phyloP scores from a whole-genome alignment of 2,329 filamentous ascomycete genomes.

The Fusarium fujikuroi region DNA sequence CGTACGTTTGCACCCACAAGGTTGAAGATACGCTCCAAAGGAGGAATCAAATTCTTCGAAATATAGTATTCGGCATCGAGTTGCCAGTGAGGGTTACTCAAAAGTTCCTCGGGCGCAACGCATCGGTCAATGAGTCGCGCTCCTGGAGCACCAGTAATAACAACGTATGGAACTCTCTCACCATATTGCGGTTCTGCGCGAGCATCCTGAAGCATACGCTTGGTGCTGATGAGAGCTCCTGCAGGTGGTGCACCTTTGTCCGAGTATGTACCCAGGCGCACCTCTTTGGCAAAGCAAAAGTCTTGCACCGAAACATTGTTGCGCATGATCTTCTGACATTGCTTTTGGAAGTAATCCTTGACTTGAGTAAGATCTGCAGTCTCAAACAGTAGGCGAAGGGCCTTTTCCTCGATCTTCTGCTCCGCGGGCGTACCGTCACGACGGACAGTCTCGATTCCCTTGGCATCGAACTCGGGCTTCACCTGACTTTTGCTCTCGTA shows the following conservation, averaged over 20 bases:
- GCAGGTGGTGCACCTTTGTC: conserved; percentile 83
- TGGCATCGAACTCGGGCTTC: conserved; percentile 93
- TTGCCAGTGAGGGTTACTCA: conserved; percentile 79
- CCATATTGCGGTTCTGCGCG: conserved; percentile 93
- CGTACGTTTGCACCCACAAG: conserved; percentile 92
- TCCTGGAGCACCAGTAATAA: conserved; percentile 87
- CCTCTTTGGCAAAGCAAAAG: conserved; percentile 94
- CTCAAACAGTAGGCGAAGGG: conserved; percentile 87
- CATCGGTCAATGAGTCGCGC: conserved; percentile 89
- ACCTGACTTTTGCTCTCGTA: conserved; percentile 82
- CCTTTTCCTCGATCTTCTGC: conserved; percentile 96
- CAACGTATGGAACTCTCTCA: conserved; percentile 93
- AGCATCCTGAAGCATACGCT: conserved; percentile 86
- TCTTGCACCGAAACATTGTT: conserved; percentile 91
- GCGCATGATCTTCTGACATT: conserved; percentile 92
- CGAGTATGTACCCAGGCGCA: conserved; percentile 85
- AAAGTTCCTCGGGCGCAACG: conserved; percentile 84
- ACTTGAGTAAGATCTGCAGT: conserved; percentile 89
- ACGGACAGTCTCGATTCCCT: conserved; percentile 97
- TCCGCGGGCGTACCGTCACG: conserved; percentile 94
- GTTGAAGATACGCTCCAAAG: conserved; percentile 95
- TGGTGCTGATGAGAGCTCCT: conserved; percentile 87
- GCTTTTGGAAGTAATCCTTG: conserved; percentile 88
- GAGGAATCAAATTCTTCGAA: conserved; percentile 92
- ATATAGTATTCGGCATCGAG: conserved; percentile 98